Evolutionary conservation across 495 filamentous ascomycete genomes (phyloP).

Genomic region (Talaromyces liani): DNA sequence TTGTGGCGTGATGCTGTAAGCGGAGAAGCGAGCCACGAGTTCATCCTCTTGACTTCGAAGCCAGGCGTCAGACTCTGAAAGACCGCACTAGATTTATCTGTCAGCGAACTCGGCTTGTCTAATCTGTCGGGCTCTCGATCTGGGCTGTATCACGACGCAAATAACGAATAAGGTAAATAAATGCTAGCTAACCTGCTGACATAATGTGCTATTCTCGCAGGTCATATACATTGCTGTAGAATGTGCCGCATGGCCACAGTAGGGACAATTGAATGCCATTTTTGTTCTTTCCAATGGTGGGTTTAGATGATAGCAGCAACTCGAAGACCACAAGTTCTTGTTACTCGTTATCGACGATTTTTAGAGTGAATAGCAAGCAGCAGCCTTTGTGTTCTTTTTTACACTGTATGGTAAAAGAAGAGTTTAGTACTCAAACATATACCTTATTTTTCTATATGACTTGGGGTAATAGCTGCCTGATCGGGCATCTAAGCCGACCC

Average conservation of each 20-base stretch:
- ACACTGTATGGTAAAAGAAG: not conserved
- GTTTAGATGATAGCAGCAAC: not conserved
- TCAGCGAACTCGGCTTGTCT: not conserved
- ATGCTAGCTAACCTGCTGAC: constrained; percentile 10
- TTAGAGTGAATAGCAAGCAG: not conserved
- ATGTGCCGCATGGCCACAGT: constrained; percentile 29
- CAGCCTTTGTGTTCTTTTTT: not conserved
- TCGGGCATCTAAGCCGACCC: constrained; percentile 4
- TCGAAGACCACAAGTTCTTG: not conserved
- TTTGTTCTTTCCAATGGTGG: not conserved
- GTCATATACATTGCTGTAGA: constrained; percentile 10
- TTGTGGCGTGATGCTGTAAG: constrained; percentile 14
- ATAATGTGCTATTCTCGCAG: constrained; percentile 3
- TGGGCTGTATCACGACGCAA: constrained; percentile 19
- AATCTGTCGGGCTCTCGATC: not conserved
- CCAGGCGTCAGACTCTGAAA: constrained; percentile 7
- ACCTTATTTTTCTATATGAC: not conserved
- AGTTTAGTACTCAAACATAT: not conserved
- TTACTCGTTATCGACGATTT: not conserved
- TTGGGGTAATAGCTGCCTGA: constrained; percentile 8
- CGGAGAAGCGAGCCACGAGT: constrained; percentile 57
- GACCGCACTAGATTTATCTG: not conserved
- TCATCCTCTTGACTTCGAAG: constrained; percentile 44
- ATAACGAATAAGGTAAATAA: constrained; percentile 22
- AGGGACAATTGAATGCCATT: constrained; percentile 20